Conservation (phyloP, 371 early-diverging fungal genomes). For the Globomyces sp. region DNA sequence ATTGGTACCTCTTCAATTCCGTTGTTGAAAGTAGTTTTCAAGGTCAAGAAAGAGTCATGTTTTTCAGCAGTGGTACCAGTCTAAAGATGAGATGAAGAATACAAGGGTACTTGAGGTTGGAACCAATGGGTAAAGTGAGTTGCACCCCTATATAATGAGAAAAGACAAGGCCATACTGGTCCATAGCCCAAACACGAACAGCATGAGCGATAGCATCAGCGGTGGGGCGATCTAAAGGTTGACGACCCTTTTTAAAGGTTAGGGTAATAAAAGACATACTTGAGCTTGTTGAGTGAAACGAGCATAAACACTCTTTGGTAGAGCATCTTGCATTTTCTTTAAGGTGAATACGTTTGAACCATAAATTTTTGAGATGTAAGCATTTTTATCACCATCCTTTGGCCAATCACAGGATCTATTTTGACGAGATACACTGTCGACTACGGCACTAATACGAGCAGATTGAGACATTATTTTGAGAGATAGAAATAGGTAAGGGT, state of each 20-base stretch:
- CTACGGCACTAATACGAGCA: conserved; percentile 33
- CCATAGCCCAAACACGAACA: conserved; percentile 95
- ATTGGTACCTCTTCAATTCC: conserved; percentile 73
- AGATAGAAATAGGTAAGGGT: too few species aligned
- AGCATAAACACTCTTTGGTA: conserved; percentile 94
- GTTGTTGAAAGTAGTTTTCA: conserved; percentile 66
- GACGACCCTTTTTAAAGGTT: conserved; percentile 60
- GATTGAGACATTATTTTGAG: conserved; percentile 6
- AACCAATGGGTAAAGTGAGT: conserved; percentile 99
- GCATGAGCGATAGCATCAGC: conserved; percentile 98
- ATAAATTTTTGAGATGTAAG: conserved; percentile 81
- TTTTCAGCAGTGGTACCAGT: conserved; percentile 98
- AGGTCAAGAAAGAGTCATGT: conserved; percentile 94
- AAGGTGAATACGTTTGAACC: conserved; percentile 90
- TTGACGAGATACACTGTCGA: conserved; percentile 31
- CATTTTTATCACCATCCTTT: conserved; percentile 57
- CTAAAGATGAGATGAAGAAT: too few species aligned
- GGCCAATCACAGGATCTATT: conserved; percentile 71
- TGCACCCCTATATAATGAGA: conserved; percentile 51
- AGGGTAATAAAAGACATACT: conserved; percentile 25
- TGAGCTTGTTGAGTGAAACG: conserved; percentile 80
- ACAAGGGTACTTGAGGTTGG: conserved; percentile 76
- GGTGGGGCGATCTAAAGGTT: conserved; percentile 83
- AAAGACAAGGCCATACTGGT: conserved; percentile 44
- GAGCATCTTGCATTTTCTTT: conserved; percentile 75